Conservation (phyloP, 2,329 filamentous ascomycete genomes). For the Venturia asperata region DNA sequence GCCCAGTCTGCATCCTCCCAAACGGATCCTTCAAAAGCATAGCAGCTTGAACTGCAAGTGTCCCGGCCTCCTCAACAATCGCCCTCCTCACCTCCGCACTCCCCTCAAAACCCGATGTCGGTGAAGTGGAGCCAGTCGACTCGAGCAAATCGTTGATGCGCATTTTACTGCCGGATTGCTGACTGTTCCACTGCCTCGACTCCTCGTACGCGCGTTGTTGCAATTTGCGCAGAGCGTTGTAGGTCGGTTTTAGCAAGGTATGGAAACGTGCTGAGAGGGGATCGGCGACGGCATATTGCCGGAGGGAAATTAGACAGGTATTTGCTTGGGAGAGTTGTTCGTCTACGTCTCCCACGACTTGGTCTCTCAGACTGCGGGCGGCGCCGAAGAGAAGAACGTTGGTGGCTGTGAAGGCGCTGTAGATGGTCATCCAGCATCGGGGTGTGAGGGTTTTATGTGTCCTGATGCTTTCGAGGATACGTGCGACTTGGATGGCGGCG, state of each 20-base stretch:
- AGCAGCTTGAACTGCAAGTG: not conserved
- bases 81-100: not conserved
- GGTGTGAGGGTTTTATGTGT: not conserved
- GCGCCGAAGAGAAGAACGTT: constrained; percentile 9
- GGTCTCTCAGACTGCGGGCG: not conserved
- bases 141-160: constrained; percentile 10
- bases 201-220: constrained; percentile 2
- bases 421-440: not conserved
- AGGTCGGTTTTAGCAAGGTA: not conserved
- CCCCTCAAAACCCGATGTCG: not conserved
- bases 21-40: constrained; percentile 15
- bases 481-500: constrained; percentile 4
- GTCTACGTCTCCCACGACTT: not conserved
- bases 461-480: not conserved
- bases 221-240: constrained; percentile 1
- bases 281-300: not conserved
- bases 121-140: not conserved
- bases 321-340: not conserved
- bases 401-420: not conserved
- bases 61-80: not conserved
- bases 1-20: constrained; percentile 9
- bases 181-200: not conserved
- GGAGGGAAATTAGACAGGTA: not conserved
- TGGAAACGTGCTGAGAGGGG: constrained; percentile 7
- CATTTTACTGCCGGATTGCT: not conserved